Evolutionary conservation across 2,329 filamentous ascomycete genomes (phyloP), one percentile per base, ranked within the genome.

Genomic region (Colletotrichum cordylinicola): DNA sequence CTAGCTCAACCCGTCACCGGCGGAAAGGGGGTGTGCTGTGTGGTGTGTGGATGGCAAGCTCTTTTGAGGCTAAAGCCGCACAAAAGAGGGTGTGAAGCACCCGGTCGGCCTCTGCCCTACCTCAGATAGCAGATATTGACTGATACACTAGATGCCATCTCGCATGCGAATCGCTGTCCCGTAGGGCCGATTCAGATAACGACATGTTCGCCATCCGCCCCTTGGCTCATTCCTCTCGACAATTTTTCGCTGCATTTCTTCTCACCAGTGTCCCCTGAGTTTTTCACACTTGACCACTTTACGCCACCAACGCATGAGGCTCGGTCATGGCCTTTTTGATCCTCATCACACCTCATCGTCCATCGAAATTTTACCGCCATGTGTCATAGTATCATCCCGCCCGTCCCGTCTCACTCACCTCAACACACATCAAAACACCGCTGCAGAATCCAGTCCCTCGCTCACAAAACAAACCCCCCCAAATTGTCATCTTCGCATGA

Each of bases 151-250:
- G 67, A 69, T 61, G 55, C 35, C 67, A 75, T 75, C 70, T 75
- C 72, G 56, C 56, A 73, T 75, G 62, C 73, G 55, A 75, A 75
- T 43, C 73, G 64, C 64, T 55, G 62, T 58, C 62, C 29, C 62
- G 65, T 65, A 73, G 74, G 74, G 70, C 74, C 74, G 74, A 73
- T 75, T 75, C 56, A 73, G 70, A 75, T 75, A 73, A 68, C 70
- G 48, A 31, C 67, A 60, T 35, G 60, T 62, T 56, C 37, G 39
- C 13, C 62, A 56, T 58, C 62, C 39, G 43, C 35, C 35, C 24
- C 61, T 71, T 33, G 66, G 27, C 43, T 35, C 72, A 35, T 56
- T 52, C 39, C 31, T 18, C 18, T 60, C 9, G 56, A 60, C 27
- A 15, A 15, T 29, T 70, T 62, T 35, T 48, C 29, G n/a, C 60